Conservation (phyloP, 2,329 filamentous ascomycete genomes). For the Teratosphaeria gauchensis region DNA sequence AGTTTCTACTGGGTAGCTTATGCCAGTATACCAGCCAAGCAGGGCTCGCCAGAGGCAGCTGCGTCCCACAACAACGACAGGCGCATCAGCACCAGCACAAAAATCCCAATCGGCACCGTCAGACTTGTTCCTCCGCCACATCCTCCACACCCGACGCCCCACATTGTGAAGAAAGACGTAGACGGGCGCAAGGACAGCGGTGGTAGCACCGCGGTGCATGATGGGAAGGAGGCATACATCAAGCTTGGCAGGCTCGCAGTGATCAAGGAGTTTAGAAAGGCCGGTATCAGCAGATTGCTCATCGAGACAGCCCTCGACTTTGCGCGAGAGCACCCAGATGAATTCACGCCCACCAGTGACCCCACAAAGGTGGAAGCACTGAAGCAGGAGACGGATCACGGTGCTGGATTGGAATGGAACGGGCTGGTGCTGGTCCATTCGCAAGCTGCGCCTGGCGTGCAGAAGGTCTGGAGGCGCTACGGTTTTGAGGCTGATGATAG, state of each 20-base stretch:
- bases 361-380: conserved; percentile 24
- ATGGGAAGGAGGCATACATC: conserved; percentile 64
- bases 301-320: conserved; percentile 61
- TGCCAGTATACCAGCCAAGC: conserved; percentile 43
- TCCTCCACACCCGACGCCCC: conserved; percentile 10
- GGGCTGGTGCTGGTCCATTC: conserved; percentile 74
- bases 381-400: conserved; percentile 15
- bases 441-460: conserved; percentile 49
- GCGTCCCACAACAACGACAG: conserved; percentile 23
- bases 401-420: conserved; percentile 49
- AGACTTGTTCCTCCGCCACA: conserved; percentile 77
- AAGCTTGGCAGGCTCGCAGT: conserved; percentile 75
- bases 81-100: conserved; percentile 30
- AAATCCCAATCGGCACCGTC: conserved; percentile 61
- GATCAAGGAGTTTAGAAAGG: conserved; percentile 33
- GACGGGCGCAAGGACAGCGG: conserved; percentile 14
- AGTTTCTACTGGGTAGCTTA: conserved; percentile 88
- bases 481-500: conserved; percentile 65
- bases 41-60: conserved; percentile 7
- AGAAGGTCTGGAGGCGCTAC: conserved; percentile 56
- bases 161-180: conserved; percentile 10
- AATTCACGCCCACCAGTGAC: conserved; percentile 30
- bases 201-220: conserved; percentile 40
- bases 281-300: conserved; percentile 55
- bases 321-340: conserved; percentile 50